Evolutionary conservation across 1,139 yeast species (phyloP).

Genomic region (Nakaseomyces sp.): DNA sequence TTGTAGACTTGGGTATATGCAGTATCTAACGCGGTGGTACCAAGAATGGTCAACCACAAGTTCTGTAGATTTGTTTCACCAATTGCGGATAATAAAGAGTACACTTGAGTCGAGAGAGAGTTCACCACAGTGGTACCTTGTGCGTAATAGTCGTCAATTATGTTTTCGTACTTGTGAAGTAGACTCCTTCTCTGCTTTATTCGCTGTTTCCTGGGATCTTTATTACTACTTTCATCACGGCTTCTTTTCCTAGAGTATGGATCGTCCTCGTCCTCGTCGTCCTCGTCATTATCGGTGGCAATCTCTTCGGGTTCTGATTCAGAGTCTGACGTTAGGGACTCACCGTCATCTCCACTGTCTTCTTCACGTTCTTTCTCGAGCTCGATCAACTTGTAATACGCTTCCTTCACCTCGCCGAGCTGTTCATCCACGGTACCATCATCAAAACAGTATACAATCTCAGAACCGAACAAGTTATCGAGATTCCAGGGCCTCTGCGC

Average conservation of each 20-base stretch:
- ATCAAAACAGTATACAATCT: slow-evolving; percentile 74
- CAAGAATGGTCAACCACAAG: slow-evolving; percentile 84
- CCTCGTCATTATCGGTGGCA: slow-evolving; percentile 26
- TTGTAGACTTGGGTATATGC: slow-evolving; percentile 73
- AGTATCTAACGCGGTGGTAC: slow-evolving; percentile 73
- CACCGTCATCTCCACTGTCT: slow-evolving; percentile 39
- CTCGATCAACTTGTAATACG: slow-evolving; percentile 44
- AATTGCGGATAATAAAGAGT: slow-evolving; percentile 67
- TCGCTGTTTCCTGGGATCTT: slow-evolving; percentile 23
- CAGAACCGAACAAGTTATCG: slow-evolving; percentile 82
- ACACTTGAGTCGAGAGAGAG: slow-evolving; percentile 70
- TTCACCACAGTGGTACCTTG: slow-evolving; percentile 75
- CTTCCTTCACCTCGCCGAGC: slow-evolving; percentile 42
- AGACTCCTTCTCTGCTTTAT: slow-evolving; percentile 32
- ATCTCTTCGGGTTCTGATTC: slow-evolving; percentile 24
- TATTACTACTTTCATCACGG: slow-evolving; percentile 17
- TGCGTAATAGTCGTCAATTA: slow-evolving; percentile 60
- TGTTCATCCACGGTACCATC: slow-evolving; percentile 68
- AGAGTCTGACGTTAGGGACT: slow-evolving; percentile 4
- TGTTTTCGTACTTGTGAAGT: slow-evolving; percentile 42
- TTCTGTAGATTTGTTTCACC: slow-evolving; percentile 67
- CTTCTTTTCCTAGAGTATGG: slow-evolving; percentile 13
- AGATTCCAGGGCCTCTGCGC: slow-evolving; percentile 96
- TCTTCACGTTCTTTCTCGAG: slow-evolving; percentile 37
- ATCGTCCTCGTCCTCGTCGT: slow-evolving; percentile 34